Percentiles rank a stretch among this genome's conserved stretches.
Conservation (phyloP, 2,329 filamentous ascomycete species). For the Cladosporium sp. region DNA sequence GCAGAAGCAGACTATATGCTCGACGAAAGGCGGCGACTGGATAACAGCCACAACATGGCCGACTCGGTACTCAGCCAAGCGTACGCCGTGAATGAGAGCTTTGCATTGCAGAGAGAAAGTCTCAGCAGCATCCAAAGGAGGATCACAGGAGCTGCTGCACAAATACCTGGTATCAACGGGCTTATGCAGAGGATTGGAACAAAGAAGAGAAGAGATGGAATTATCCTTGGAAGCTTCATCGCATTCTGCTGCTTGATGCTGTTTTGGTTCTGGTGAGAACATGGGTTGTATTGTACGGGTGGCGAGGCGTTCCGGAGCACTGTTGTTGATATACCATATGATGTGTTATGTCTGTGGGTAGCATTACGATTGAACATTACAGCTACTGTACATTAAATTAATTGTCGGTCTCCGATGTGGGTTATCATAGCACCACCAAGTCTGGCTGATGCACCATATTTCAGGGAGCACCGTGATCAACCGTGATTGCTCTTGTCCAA, state of each 20-base stretch:
- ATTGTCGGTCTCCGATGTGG: not conserved
- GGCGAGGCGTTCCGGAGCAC: conserved; percentile 16
- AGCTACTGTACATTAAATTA: conserved; percentile 2
- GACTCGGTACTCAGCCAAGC: conserved; percentile 92
- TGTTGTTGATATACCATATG: not conserved
- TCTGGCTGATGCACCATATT: too few species aligned
- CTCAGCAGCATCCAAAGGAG: conserved; percentile 84
- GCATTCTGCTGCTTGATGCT: conserved; percentile 88
- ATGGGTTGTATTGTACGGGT: not conserved
- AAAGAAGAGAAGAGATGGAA: conserved; percentile 90
- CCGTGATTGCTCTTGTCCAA: not conserved
- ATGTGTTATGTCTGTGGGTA: not conserved
- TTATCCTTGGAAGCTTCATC: conserved; percentile 89
- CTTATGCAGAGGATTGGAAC: conserved; percentile 90
- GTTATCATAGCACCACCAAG: not conserved
- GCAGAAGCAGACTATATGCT: conserved; percentile 98
- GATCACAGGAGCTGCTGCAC: conserved; percentile 84
- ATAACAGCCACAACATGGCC: conserved; percentile 84
- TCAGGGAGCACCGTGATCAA: too few species aligned
- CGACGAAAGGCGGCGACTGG: conserved; percentile 79
- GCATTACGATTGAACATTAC: not conserved
- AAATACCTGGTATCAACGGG: conserved; percentile 89
- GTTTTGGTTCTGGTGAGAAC: conserved; percentile 68
- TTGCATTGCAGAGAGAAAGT: conserved; percentile 82
- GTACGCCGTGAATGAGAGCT: conserved; percentile 93